Evolutionary conservation across 2,329 filamentous ascomycete genomes (phyloP).

Genomic region (Talaromyces sp.): DNA sequence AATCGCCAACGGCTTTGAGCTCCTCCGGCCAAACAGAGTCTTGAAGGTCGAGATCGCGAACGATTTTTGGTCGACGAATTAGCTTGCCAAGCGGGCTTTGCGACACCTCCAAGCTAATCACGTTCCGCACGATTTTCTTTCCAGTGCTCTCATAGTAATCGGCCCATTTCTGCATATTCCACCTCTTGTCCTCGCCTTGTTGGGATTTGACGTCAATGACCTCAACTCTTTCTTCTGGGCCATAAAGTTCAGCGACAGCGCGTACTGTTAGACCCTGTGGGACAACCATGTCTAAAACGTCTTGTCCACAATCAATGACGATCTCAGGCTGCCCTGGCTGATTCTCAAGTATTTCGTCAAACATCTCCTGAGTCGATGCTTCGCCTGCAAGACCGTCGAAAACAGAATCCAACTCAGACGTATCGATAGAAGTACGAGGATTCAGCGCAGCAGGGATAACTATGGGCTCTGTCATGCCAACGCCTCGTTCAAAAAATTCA

Average conservation of each 20-base stretch:
- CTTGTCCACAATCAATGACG: slow-evolving; percentile 57
- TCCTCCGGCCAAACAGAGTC: slow-evolving; percentile 49
- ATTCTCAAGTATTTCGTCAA: slow-evolving; percentile 35
- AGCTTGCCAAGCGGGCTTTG: slow-evolving; percentile 58
- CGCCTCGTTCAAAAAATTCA: slow-evolving; percentile 59
- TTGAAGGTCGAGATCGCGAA: slow-evolving; percentile 56
- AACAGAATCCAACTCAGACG: slow-evolving; percentile 18
- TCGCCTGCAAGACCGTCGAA: slow-evolving; percentile 29
- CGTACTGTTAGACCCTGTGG: slow-evolving; percentile 59
- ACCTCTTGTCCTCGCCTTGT: slow-evolving; percentile 59
- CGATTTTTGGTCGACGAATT: slow-evolving; percentile 59
- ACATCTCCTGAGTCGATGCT: slow-evolving; percentile 36
- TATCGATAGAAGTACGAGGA: slow-evolving; percentile 43
- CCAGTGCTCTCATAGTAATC: slow-evolving; percentile 61
- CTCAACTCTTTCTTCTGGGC: slow-evolving; percentile 57
- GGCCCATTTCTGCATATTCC: slow-evolving; percentile 62
- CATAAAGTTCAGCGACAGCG: slow-evolving; percentile 59
- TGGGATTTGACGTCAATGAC: slow-evolving; percentile 68
- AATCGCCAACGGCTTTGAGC: slow-evolving; percentile 51
- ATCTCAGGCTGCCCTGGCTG: slow-evolving; percentile 31
- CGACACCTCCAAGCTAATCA: slow-evolving; percentile 65
- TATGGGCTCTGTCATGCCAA: slow-evolving; percentile 62
- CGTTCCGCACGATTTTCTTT: slow-evolving; percentile 60
- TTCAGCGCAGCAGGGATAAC: slow-evolving; percentile 60
- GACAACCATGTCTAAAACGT: slow-evolving; percentile 64